Evolutionary conservation across 1,139 yeast species (phyloP).

Genomic region (Taiozyma sp.): DNA sequence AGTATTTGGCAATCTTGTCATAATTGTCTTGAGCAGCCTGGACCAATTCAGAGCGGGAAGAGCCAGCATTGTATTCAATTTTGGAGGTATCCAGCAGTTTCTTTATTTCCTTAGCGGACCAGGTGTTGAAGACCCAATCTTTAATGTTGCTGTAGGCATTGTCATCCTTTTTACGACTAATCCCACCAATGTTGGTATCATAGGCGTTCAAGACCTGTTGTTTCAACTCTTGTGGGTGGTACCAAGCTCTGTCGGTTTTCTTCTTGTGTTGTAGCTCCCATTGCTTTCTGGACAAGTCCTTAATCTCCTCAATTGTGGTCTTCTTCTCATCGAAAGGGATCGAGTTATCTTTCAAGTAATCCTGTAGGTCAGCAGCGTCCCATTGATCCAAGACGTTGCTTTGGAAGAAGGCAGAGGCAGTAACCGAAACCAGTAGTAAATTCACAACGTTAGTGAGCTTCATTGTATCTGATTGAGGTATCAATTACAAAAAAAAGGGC

Average conservation of each 20-base stretch:
- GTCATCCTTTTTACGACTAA: not conserved
- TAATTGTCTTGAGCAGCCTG: constrained; percentile 35
- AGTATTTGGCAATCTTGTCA: constrained; percentile 31
- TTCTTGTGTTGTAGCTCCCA: constrained; percentile 24
- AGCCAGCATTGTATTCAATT: constrained; percentile 29
- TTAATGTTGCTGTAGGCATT: constrained; percentile 10
- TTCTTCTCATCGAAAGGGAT: constrained; percentile 21
- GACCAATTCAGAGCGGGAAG: constrained; percentile 29
- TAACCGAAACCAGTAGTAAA: constrained; percentile 8
- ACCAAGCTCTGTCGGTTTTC: constrained; percentile 10
- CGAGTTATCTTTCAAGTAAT: constrained; percentile 33
- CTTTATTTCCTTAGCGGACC: constrained; percentile 42
- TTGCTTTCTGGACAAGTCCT: constrained; percentile 31
- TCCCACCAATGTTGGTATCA: constrained; percentile 3
- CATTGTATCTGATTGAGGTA: constrained; percentile 7
- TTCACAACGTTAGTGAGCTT: constrained; percentile 9
- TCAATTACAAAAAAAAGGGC: not conserved
- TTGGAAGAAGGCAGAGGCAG: constrained; percentile 10
- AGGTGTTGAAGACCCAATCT: constrained; percentile 39
- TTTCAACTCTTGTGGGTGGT: constrained; percentile 9
- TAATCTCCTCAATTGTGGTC: constrained; percentile 30
- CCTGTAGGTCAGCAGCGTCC: constrained; percentile 28
- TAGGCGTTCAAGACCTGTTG: constrained; percentile 15
- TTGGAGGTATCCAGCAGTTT: constrained; percentile 33
- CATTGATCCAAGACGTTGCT: constrained; percentile 23